Percentiles rank a stretch among this genome's conserved stretches.
Conservation (phyloP, 2,329 filamentous ascomycete species). For the Alternaria conjuncta region DNA sequence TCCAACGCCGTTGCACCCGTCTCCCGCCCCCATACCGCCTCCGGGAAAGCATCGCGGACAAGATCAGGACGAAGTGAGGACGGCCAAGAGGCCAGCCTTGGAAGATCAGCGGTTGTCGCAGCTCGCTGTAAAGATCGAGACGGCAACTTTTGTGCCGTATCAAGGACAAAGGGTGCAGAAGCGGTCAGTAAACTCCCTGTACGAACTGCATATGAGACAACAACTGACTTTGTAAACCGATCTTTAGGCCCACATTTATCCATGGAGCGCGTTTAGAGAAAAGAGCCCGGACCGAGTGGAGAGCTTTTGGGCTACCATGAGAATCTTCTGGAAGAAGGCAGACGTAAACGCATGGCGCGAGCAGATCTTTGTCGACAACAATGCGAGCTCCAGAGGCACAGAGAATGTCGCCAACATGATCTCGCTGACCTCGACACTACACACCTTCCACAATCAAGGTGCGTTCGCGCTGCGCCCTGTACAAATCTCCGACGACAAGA, state of each 20-base stretch:
- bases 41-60: background rate
- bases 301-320: too few relatives aligned
- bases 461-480: constrained; percentile 23
- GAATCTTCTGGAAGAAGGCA: background rate
- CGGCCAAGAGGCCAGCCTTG: constrained; percentile 12
- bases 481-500: constrained; percentile 24
- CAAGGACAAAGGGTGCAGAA: constrained; percentile 12
- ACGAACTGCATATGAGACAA: too few relatives aligned
- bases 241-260: constrained; percentile 21
- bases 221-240: too few relatives aligned
- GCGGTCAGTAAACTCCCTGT: too few relatives aligned
- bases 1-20: background rate
- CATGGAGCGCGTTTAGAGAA: constrained; percentile 21
- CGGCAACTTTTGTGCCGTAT: constrained; percentile 16
- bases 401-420: constrained; percentile 28
- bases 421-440: constrained; percentile 15
- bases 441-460: constrained; percentile 15
- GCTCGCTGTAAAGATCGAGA: constrained; percentile 20
- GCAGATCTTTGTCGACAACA: constrained; percentile 4
- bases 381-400: background rate
- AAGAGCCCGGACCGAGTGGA: background rate
- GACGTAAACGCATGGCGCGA: constrained; percentile 10
- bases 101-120: constrained; percentile 9
- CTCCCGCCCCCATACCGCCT: background rate
- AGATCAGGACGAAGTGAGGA: constrained; percentile 12